phyloP scores from a whole-genome alignment of 192 early-diverging fungal species.

The Linnemannia elongata region DNA sequence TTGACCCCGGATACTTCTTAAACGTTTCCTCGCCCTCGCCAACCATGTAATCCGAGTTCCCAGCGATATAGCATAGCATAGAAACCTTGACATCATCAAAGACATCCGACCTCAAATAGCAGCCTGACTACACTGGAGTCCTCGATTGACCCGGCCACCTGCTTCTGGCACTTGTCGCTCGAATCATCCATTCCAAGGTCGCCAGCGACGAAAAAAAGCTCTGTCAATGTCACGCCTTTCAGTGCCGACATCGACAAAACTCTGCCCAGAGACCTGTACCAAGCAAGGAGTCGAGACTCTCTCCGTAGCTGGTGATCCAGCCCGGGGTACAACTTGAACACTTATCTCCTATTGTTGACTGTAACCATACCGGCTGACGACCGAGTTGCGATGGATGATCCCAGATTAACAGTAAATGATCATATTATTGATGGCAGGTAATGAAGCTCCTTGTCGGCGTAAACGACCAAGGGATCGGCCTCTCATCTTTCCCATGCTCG shows the following conservation, averaged over 20 bases:
- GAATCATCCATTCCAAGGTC: neutral
- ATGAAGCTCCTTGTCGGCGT: too few relatives aligned
- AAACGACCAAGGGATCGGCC: neutral
- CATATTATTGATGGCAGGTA: too few relatives aligned
- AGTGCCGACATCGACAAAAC: neutral
- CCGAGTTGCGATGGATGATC: neutral
- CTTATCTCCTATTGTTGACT: neutral
- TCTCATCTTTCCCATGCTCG: neutral
- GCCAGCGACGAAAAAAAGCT: neutral
- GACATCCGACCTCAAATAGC: neutral
- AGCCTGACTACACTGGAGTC: neutral
- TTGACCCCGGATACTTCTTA: neutral
- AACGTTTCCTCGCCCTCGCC: neutral
- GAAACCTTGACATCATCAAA: neutral
- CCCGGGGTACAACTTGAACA: too few relatives aligned
- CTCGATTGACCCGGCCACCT: neutral
- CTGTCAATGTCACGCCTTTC: constrained; percentile 1
- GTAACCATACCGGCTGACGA: neutral
- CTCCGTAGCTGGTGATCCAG: too few relatives aligned
- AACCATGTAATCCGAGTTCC: neutral
- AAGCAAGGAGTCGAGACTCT: neutral
- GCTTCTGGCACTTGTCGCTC: neutral
- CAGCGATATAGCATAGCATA: neutral
- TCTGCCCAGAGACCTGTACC: neutral
- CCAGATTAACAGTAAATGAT: constrained; percentile 13